Percentiles rank a stretch among this genome's conserved stretches.
These are phyloP conservation scores for Citrus mangshanensis DNA, from an alignment of 345 rosid genomes.

Conservation along the genomic window DNA sequence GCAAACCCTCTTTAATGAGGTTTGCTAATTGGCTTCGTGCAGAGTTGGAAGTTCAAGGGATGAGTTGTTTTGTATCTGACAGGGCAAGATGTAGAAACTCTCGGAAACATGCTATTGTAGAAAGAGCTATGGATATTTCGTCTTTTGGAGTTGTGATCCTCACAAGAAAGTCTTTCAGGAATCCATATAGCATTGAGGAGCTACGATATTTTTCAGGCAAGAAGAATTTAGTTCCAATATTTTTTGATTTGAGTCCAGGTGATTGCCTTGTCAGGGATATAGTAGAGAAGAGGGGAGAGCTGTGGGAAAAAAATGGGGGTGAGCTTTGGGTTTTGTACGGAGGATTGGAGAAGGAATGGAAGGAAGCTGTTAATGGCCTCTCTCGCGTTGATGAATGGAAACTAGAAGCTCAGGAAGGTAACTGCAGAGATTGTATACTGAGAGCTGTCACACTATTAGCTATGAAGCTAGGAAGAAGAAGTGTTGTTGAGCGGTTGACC, in stretches of 20 bases:
- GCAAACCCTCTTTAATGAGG: conserved; percentile 68
- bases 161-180: conserved; percentile 76
- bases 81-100: conserved; percentile 75
- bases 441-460: conserved; percentile 73
- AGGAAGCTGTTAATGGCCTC: conserved; percentile 71
- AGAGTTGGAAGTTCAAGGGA: conserved; percentile 89
- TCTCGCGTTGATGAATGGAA: conserved; percentile 82
- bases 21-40: conserved; percentile 89
- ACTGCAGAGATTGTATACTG: conserved; percentile 88
- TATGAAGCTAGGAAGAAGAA: conserved; percentile 79
- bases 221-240: conserved; percentile 90
- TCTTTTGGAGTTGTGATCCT: conserved; percentile 79
- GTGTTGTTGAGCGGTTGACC: conserved; percentile 71
- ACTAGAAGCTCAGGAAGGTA: conserved; percentile 85
- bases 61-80: conserved; percentile 83
- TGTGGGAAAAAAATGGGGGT: conserved; percentile 95
- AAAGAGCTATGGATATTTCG: conserved; percentile 82
- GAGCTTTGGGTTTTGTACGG: conserved; percentile 81
- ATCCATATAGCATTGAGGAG: conserved; percentile 85
- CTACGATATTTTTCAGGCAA: conserved; percentile 69
- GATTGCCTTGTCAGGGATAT: conserved; percentile 95
- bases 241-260: conserved; percentile 69
- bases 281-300: conserved; percentile 87
- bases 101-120: conserved; percentile 57
- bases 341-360: conserved; percentile 94